Evolutionary conservation across 164 flowering plant genomes (phyloP).

Genomic region (Stephania cephalantha): DNA sequence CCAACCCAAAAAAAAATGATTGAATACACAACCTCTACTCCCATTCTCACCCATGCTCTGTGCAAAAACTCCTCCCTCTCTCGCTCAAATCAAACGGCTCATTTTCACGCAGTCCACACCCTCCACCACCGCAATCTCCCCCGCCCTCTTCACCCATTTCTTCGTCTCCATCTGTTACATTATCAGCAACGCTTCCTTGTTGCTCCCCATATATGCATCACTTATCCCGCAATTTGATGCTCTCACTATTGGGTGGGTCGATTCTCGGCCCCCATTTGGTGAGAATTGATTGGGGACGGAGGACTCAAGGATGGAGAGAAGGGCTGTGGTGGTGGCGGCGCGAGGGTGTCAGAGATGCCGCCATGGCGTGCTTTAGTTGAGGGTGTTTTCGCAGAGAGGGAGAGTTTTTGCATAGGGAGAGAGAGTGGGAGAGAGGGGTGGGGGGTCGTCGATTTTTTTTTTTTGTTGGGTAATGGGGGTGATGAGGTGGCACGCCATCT

Average conservation of each 20-base stretch:
- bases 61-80: too few species aligned
- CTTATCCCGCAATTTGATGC: conserved; percentile 76
- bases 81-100: too few species aligned
- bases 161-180: conserved; percentile 85
- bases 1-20: too few species aligned
- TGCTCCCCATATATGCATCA: conserved; percentile 58
- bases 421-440: too few species aligned
- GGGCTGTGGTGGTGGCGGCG: conserved; percentile 60
- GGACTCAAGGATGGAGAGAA: conserved; percentile 68
- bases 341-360: conserved; percentile 63
- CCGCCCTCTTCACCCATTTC: conserved; percentile 53
- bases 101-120: too few species aligned
- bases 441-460: too few species aligned
- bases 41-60: too few species aligned
- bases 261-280: conserved; percentile 75
- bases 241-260: conserved; percentile 72
- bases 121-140: conserved; percentile 49
- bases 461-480: too few species aligned
- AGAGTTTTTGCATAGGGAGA: too few species aligned
- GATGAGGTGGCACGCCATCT: too few species aligned
- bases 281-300: conserved; percentile 77
- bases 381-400: too few species aligned
- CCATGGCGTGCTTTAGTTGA: conserved; percentile 34
- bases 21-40: too few species aligned
- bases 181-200: conserved; percentile 63